phyloP scores from a whole-genome alignment of 495 filamentous ascomycete species.

The Penicillium lagena region DNA sequence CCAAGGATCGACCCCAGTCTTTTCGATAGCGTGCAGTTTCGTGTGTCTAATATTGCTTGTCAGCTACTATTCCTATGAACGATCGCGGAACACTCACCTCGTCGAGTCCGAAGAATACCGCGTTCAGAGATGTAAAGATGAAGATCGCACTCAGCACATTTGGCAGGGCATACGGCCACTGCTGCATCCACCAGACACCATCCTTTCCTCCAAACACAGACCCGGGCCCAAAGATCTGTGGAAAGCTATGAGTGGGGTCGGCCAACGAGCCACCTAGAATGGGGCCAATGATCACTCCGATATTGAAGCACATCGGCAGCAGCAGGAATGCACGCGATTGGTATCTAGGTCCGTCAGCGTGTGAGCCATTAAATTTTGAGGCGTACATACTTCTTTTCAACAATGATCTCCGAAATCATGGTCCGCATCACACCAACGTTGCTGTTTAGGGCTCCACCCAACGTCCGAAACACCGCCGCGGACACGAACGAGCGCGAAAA shows the following conservation, averaged over 20 bases:
- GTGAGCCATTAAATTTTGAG: background rate
- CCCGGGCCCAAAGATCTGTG: slow-evolving; percentile 58
- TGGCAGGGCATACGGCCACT: slow-evolving; percentile 57
- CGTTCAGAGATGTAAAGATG: slow-evolving; percentile 38
- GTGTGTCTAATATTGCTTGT: slow-evolving; percentile 32
- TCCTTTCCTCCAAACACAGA: slow-evolving; percentile 42
- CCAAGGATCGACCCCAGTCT: slow-evolving; percentile 47
- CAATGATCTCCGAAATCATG: slow-evolving; percentile 73
- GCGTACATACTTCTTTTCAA: slow-evolving; percentile 50
- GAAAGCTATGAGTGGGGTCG: slow-evolving; percentile 60
- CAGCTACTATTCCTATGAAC: background rate
- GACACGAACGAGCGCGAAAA: slow-evolving; percentile 64
- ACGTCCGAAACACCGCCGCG: slow-evolving; percentile 61
- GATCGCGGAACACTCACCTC: slow-evolving; percentile 34
- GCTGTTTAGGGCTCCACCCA: slow-evolving; percentile 76
- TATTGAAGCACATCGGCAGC: slow-evolving; percentile 76
- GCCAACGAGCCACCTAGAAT: slow-evolving; percentile 63
- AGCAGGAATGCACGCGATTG: slow-evolving; percentile 73
- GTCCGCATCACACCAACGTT: slow-evolving; percentile 79
- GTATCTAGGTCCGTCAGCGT: slow-evolving; percentile 32
- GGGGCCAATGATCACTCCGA: slow-evolving; percentile 63
- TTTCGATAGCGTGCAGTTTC: slow-evolving; percentile 34
- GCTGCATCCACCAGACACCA: slow-evolving; percentile 54
- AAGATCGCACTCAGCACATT: slow-evolving; percentile 55
- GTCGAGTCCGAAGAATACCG: slow-evolving; percentile 52